Percentiles rank a stretch among this genome's conserved stretches.
These are phyloP conservation scores for Apodospora peruviana DNA, from an alignment of 495 filamentous ascomycete species.

Conservation along the genomic window DNA sequence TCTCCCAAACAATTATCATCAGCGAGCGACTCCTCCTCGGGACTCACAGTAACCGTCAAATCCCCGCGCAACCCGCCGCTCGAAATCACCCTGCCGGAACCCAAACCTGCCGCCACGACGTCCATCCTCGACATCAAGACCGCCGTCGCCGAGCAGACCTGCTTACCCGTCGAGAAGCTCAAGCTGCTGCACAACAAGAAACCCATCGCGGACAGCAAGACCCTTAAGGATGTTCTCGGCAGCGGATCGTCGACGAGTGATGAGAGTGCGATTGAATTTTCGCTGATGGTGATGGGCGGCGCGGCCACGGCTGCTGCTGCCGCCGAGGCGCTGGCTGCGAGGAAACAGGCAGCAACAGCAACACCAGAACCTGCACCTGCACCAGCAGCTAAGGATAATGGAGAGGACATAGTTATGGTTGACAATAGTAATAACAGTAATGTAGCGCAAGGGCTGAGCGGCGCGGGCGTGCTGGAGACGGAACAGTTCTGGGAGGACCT, in stretches of 20 bases:
- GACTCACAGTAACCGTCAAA: slow-evolving; percentile 57
- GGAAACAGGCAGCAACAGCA: slow-evolving; percentile 4
- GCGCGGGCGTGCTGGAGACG: slow-evolving; percentile 50
- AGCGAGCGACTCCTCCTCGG: not conserved
- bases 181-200: slow-evolving; percentile 81
- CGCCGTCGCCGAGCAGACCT: slow-evolving; percentile 45
- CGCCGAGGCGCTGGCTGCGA: not conserved
- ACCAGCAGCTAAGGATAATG: slow-evolving; percentile 3
- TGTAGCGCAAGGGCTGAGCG: slow-evolving; percentile 27
- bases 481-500: slow-evolving; percentile 87
- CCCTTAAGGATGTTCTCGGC: slow-evolving; percentile 49
- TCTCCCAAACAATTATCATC: not conserved
- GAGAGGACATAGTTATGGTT: not conserved
- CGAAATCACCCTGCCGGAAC: slow-evolving; percentile 51
- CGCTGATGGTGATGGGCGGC: slow-evolving; percentile 80
- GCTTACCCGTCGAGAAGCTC: slow-evolving; percentile 60
- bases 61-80: slow-evolving; percentile 69
- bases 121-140: slow-evolving; percentile 68
- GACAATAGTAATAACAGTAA: slow-evolving; percentile 8
- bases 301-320: slow-evolving; percentile 20
- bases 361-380: too few species aligned
- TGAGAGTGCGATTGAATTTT: slow-evolving; percentile 59
- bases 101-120: slow-evolving; percentile 48
- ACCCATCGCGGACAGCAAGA: slow-evolving; percentile 66
- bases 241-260: slow-evolving; percentile 12